A percentile compares a stretch with the other conserved stretches of the same genome.
Conservation (phyloP, 371 early-diverging fungal species). For the Mortierella sp. region DNA sequence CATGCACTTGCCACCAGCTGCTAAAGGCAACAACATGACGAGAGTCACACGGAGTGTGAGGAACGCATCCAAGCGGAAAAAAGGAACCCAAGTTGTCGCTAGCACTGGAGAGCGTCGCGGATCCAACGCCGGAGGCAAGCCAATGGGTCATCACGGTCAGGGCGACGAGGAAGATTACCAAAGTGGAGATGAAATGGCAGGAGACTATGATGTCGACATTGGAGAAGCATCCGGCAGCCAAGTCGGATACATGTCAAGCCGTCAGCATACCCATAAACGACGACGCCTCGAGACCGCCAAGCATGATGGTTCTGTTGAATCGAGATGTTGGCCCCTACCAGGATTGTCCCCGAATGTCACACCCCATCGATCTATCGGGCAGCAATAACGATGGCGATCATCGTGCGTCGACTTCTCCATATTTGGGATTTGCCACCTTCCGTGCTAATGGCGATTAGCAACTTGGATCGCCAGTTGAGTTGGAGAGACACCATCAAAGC, state of each 20-base stretch:
- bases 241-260: slow-evolving; percentile 9
- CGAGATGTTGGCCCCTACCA: not conserved
- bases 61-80: slow-evolving; percentile 14
- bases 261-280: slow-evolving; percentile 11
- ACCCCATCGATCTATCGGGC: slow-evolving; percentile 14
- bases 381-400: not conserved
- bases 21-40: not conserved
- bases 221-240: not conserved
- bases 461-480: slow-evolving; percentile 24
- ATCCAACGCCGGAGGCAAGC: slow-evolving; percentile 4
- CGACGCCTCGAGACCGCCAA: slow-evolving; percentile 5
- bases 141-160: slow-evolving; percentile 1
- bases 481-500: not conserved
- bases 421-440: slow-evolving; percentile 1
- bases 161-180: slow-evolving; percentile 17
- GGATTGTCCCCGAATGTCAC: slow-evolving; percentile 11
- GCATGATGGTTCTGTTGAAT: slow-evolving; percentile 1
- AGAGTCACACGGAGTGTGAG: not conserved
- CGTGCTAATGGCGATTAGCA: not conserved
- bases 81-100: not conserved
- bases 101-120: slow-evolving; percentile 9
- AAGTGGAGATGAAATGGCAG: slow-evolving; percentile 10
- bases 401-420: slow-evolving; percentile 8
- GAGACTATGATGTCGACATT: slow-evolving; percentile 1
- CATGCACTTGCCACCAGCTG: not conserved